Conservation (phyloP, 1,284 basidiomycete species). For the Moniliella sp. region DNA sequence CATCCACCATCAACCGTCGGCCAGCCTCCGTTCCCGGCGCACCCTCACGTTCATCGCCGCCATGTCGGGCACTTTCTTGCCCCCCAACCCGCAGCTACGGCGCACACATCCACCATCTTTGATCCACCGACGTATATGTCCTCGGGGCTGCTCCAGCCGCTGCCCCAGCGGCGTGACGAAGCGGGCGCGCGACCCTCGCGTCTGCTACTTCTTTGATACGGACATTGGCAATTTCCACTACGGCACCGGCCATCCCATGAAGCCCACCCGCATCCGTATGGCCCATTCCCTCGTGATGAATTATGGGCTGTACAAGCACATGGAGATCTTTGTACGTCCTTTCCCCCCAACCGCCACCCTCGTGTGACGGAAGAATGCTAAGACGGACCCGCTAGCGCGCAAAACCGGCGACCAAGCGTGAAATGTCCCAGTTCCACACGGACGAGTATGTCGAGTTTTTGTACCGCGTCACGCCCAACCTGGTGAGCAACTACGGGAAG, state of each 20-base stretch:
- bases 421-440: slow-evolving; percentile 85
- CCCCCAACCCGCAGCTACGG: slow-evolving; percentile 2
- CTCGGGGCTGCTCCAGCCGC: neutral
- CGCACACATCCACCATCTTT: neutral
- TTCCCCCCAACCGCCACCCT: neutral
- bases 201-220: slow-evolving; percentile 48
- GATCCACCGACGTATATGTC: neutral
- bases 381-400: slow-evolving; percentile 41
- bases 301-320: slow-evolving; percentile 48
- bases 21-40: neutral
- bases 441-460: slow-evolving; percentile 84
- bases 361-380: too few relatives aligned
- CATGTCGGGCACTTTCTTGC: slow-evolving; percentile 2
- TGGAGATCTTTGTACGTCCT: slow-evolving; percentile 35
- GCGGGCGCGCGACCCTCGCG: slow-evolving; percentile 7
- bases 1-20: too few relatives aligned
- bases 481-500: slow-evolving; percentile 65
- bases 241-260: slow-evolving; percentile 59
- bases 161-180: neutral
- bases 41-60: neutral
- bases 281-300: slow-evolving; percentile 99
- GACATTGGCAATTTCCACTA: slow-evolving; percentile 97
- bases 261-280: slow-evolving; percentile 62
- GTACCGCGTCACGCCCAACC: slow-evolving; percentile 58
- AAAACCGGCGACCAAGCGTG: slow-evolving; percentile 92